phyloP scores from a whole-genome alignment of 1,284 basidiomycete species.

The Malassezia obtusa region DNA sequence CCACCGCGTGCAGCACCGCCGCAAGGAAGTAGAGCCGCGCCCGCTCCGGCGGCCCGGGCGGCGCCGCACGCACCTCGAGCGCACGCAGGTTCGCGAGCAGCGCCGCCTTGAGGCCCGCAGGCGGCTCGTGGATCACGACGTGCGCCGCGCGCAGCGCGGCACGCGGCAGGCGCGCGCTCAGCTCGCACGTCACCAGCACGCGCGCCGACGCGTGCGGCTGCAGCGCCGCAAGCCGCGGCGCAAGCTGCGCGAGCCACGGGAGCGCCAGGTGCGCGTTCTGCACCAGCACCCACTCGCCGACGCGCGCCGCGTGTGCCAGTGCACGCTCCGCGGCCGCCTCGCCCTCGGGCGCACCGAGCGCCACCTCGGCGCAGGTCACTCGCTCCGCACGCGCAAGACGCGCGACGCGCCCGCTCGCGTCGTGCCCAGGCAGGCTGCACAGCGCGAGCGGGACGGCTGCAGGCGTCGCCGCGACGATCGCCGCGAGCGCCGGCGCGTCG shows the following conservation, averaged over 20 bases:
- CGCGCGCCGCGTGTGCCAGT: conserved; percentile 34
- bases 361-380: conserved; percentile 33
- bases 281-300: conserved; percentile 43
- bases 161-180: conserved; percentile 39
- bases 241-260: conserved; percentile 41
- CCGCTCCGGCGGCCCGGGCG: conserved; percentile 35
- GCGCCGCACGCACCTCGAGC: conserved; percentile 9
- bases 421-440: conserved; percentile 44
- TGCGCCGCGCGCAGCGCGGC: conserved; percentile 40
- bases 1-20: conserved; percentile 43
- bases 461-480: conserved; percentile 23
- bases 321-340: conserved; percentile 41
- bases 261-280: conserved; percentile 47
- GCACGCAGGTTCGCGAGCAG: conserved; percentile 38
- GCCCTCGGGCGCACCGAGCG: conserved; percentile 46
- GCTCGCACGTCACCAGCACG: conserved; percentile 45
- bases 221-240: conserved; percentile 40
- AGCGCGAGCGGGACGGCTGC: conserved; percentile 38
- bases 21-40: conserved; percentile 39
- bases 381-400: conserved; percentile 29
- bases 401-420: conserved; percentile 41
- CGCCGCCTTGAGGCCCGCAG: conserved; percentile 43
- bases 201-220: conserved; percentile 39
- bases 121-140: conserved; percentile 46
- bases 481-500: conserved; percentile 13